Conservation (phyloP, 2,329 filamentous ascomycete species). For the Fusarium euwallaceae region DNA sequence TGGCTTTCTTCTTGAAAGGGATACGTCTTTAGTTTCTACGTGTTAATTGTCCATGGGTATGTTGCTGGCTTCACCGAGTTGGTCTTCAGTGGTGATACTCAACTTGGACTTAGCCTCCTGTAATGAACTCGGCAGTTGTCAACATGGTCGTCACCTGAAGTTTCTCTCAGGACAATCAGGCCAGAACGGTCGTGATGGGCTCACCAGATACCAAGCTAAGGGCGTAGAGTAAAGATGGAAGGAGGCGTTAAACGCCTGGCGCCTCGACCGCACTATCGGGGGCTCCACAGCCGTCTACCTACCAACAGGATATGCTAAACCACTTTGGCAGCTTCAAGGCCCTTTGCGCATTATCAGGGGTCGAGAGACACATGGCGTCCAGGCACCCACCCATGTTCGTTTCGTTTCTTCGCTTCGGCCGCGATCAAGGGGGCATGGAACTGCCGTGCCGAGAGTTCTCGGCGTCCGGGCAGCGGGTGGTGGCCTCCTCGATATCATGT, state of each 20-base stretch:
- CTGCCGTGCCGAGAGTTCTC: constrained; percentile 33
- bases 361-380: constrained; percentile 23
- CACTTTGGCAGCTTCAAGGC: constrained; percentile 7
- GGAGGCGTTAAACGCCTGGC: constrained; percentile 27
- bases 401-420: constrained; percentile 10
- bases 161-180: not conserved
- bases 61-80: not conserved
- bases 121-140: not conserved
- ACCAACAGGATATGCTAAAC: constrained; percentile 3
- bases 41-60: not conserved
- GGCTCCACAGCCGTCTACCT: constrained; percentile 9
- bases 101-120: not conserved
- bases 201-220: constrained; percentile 17
- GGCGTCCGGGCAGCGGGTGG: constrained; percentile 6
- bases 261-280: constrained; percentile 20
- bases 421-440: constrained; percentile 29
- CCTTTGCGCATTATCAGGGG: not conserved
- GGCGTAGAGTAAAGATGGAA: constrained; percentile 2
- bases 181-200: not conserved
- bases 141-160: not conserved
- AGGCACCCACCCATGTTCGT: constrained; percentile 10
- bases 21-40: not conserved
- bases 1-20: not conserved
- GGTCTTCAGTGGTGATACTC: not conserved
- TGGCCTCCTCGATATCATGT: not conserved